Percentiles rank a stretch among this genome's conserved stretches.
Evolutionary conservation across 2,329 filamentous ascomycete genomes (phyloP).

Genomic region (Fusarium fujikuroi): DNA sequence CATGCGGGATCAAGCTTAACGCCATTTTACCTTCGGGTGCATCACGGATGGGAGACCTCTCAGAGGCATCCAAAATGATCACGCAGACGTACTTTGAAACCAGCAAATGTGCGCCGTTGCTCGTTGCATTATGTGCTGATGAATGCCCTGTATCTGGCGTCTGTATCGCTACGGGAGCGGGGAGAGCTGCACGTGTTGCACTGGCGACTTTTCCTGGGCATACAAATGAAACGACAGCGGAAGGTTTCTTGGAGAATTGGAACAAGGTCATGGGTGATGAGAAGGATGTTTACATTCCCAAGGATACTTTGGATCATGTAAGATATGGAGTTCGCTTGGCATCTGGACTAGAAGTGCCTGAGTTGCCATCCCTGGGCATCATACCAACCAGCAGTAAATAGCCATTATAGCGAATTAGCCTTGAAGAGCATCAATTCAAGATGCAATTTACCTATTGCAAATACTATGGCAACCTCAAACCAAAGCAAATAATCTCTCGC

Average conservation of each 20-base stretch:
- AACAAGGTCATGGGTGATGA: slow-evolving; percentile 23
- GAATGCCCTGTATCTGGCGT: slow-evolving; percentile 36
- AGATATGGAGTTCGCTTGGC: slow-evolving; percentile 19
- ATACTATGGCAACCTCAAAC: too few relatives aligned
- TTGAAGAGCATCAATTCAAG: background rate
- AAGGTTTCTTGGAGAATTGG: slow-evolving; percentile 30
- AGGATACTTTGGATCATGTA: slow-evolving; percentile 30
- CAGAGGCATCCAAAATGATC: slow-evolving; percentile 24
- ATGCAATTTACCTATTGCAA: too few relatives aligned
- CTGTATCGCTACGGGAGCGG: slow-evolving; percentile 20
- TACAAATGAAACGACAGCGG: slow-evolving; percentile 8
- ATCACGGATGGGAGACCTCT: slow-evolving; percentile 38
- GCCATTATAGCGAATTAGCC: accelerated
- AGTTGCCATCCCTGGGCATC: background rate
- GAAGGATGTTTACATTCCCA: slow-evolving; percentile 32
- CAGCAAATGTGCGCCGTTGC: slow-evolving; percentile 14
- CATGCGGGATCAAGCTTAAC: slow-evolving; percentile 34
- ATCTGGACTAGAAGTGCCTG: slow-evolving; percentile 6
- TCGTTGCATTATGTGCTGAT: slow-evolving; percentile 25
- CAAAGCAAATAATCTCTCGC: background rate
- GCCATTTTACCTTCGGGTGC: slow-evolving; percentile 27
- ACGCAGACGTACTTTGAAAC: slow-evolving; percentile 31
- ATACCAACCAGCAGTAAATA: background rate
- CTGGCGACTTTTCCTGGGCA: slow-evolving; percentile 35
- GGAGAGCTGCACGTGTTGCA: slow-evolving; percentile 26